These are phyloP conservation scores for Phycomyces blakesleeanus DNA, from an alignment of 192 early-diverging fungal species.

Conservation along the genomic window DNA sequence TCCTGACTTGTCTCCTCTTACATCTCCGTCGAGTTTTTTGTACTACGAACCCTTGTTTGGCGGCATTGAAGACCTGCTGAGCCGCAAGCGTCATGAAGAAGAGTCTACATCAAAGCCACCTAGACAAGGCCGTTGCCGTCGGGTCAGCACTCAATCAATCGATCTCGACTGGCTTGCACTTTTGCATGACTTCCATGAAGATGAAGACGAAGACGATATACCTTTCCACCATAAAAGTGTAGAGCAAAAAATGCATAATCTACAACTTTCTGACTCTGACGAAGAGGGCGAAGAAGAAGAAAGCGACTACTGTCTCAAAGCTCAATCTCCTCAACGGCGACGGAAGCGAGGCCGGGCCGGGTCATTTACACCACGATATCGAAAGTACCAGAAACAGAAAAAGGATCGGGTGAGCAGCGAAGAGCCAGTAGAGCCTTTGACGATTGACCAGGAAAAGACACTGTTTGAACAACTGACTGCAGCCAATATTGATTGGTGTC, in stretches of 20 bases:
- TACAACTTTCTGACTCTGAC: constrained; percentile 9
- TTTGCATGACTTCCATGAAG: constrained; percentile 9
- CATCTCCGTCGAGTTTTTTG: constrained; percentile 13
- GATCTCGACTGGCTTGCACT: constrained; percentile 18
- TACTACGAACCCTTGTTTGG: constrained; percentile 16
- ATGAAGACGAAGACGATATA: constrained; percentile 10
- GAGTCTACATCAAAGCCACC: not conserved
- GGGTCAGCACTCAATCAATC: not conserved
- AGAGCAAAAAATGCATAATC: constrained; percentile 4
- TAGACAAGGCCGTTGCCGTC: not conserved
- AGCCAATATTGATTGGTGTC: constrained; percentile 76
- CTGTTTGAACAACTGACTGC: constrained; percentile 60
- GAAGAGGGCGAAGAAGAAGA: constrained; percentile 1
- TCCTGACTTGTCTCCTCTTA: constrained; percentile 16
- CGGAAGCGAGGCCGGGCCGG: constrained; percentile 8
- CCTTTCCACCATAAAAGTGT: not conserved
- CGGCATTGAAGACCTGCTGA: constrained; percentile 7
- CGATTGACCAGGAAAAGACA: constrained; percentile 37
- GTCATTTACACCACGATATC: constrained; percentile 14
- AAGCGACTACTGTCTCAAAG: not conserved
- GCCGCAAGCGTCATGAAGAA: constrained; percentile 1
- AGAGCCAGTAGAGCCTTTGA: constrained; percentile 2
- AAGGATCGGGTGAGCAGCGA: not conserved
- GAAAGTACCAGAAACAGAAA: constrained; percentile 16
- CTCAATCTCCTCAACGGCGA: constrained; percentile 1